Conservation (phyloP, 306 rosid species). For the Hippophae tibetana region DNA sequence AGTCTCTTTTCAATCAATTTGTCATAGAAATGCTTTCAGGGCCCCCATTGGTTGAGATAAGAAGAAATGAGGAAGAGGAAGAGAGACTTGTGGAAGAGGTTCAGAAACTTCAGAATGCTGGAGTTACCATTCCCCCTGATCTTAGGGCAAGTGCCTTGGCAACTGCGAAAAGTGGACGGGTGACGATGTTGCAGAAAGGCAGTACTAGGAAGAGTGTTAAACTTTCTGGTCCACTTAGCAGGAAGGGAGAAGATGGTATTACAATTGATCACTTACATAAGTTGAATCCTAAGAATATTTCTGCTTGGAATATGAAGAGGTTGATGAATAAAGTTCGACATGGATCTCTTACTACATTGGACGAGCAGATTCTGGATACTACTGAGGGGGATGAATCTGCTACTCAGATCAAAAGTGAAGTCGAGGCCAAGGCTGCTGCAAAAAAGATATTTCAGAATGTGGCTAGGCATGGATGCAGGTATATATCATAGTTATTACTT, state of each 20-base stretch:
- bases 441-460: conserved; percentile 77
- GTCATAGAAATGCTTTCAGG: conserved; percentile 79
- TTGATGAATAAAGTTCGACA: conserved; percentile 58
- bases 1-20: conserved; percentile 64
- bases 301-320: conserved; percentile 97
- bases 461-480: conserved; percentile 65
- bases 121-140: conserved; percentile 64
- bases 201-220: conserved; percentile 34
- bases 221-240: conserved; percentile 31
- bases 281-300: conserved; percentile 64
- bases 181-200: conserved; percentile 12
- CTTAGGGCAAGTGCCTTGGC: conserved; percentile 42
- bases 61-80: conserved; percentile 57
- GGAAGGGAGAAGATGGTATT: conserved; percentile 47
- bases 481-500: conserved; percentile 9
- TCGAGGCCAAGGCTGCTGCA: conserved; percentile 74
- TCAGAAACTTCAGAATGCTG: conserved; percentile 69
- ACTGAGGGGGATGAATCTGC: conserved; percentile 37
- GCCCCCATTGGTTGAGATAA: conserved; percentile 52
- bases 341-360: conserved; percentile 60
- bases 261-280: conserved; percentile 65
- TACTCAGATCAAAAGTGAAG: conserved; percentile 56
- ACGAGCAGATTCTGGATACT: conserved; percentile 48
- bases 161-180: conserved; percentile 31
- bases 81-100: conserved; percentile 66